A percentile compares a stretch with the other conserved stretches of the same genome.
Evolutionary conservation across 306 rosid genomes (phyloP).

Genomic region (Albizia julibrissin): DNA sequence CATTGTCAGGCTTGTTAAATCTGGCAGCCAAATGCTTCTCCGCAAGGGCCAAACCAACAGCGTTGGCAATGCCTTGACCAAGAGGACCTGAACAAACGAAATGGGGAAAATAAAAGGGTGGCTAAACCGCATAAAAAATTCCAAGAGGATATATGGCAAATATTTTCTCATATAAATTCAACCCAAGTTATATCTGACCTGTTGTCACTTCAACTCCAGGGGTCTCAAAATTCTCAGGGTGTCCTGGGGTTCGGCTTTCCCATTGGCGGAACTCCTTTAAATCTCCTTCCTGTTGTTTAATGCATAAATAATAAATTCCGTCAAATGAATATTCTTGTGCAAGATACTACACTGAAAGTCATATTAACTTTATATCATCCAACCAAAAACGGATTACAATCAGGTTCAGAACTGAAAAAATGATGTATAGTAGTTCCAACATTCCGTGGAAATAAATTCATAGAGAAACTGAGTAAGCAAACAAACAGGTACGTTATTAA

Average conservation of each 20-base stretch:
- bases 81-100: conserved; percentile 72
- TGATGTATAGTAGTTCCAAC: neutral
- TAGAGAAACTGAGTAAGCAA: neutral
- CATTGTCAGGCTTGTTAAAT: conserved; percentile 86
- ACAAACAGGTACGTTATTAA: neutral
- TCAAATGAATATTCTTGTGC: neutral
- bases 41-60: conserved; percentile 96
- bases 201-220: conserved; percentile 94
- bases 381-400: neutral
- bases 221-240: conserved; percentile 97
- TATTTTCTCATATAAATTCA: neutral
- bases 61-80: conserved; percentile 98
- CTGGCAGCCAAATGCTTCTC: conserved; percentile 99
- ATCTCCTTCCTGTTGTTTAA: conserved; percentile 70
- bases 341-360: neutral
- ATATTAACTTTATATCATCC: neutral
- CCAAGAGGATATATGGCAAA: neutral
- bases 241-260: conserved; percentile 95
- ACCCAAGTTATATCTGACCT: conserved; percentile 53
- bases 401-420: neutral
- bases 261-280: conserved; percentile 89
- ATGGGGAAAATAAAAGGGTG: neutral
- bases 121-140: conserved; percentile 11
- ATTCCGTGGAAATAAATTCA: neutral
- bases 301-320: conserved; percentile 17